Conservation (phyloP, 805 yeast genomes). For the Wickerhamiella galacta region DNA sequence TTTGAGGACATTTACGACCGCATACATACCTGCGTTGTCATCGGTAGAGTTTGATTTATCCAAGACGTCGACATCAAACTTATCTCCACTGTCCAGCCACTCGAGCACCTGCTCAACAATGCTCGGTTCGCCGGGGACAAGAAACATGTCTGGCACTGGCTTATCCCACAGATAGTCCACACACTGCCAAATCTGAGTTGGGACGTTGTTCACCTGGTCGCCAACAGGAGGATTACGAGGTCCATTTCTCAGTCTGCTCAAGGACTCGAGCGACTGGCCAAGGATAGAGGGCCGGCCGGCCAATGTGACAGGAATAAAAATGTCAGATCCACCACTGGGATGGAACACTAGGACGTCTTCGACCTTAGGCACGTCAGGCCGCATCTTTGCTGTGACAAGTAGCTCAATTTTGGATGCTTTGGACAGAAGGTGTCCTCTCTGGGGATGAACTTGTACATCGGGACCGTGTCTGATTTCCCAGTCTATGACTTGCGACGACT, state of each 20-base stretch:
- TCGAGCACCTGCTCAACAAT: constrained; percentile 17
- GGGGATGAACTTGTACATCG: constrained; percentile 2
- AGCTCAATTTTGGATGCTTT: constrained; percentile 1
- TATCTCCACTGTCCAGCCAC: constrained; percentile 22
- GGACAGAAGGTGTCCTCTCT: constrained; percentile 3
- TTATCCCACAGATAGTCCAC: constrained; percentile 22
- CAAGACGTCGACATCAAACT: constrained; percentile 19
- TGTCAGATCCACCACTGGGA: constrained; percentile 6
- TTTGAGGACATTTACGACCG: constrained; percentile 21
- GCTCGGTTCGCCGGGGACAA: constrained; percentile 12
- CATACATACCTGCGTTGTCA: constrained; percentile 26
- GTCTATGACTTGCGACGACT: constrained; percentile 1
- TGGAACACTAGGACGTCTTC: constrained; percentile 4
- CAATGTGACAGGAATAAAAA: constrained; percentile 12
- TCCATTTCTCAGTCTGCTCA: constrained; percentile 8
- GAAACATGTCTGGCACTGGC: constrained; percentile 13
- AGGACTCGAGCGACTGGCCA: constrained; percentile 19
- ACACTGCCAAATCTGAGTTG: constrained; percentile 21
- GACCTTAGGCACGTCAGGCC: background rate
- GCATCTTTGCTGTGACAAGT: constrained; percentile 3
- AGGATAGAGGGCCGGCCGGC: constrained; percentile 19
- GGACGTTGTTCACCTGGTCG: constrained; percentile 17
- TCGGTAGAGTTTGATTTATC: constrained; percentile 16
- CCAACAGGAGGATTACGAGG: too few species aligned
- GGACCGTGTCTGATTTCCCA: constrained; percentile 4